Conservation (phyloP, 2,329 filamentous ascomycete genomes). For the Nigrospora sphaerica region DNA sequence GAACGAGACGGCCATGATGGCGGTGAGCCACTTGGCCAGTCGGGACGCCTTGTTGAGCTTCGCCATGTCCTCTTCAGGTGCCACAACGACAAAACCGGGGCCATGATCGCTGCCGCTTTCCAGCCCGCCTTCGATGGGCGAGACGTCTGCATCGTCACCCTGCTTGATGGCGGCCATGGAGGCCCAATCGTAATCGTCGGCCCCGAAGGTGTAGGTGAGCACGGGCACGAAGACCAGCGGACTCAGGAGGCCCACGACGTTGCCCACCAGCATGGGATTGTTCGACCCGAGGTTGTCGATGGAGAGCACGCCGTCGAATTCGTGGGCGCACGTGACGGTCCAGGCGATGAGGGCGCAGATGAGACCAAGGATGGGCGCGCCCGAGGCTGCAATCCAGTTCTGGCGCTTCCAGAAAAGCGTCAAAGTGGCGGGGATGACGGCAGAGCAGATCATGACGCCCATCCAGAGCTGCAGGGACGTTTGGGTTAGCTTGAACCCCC, state of each 20-base stretch:
- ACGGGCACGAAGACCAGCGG: conserved; percentile 69
- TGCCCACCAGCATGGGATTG: conserved; percentile 80
- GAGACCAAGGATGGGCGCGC: conserved; percentile 64
- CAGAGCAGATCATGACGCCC: conserved; percentile 83
- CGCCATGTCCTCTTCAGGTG: conserved; percentile 27
- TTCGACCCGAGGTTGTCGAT: conserved; percentile 77
- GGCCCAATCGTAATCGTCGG: conserved; percentile 77
- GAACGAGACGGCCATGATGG: conserved; percentile 54
- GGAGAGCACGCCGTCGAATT: conserved; percentile 56
- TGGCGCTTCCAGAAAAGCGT: conserved; percentile 77
- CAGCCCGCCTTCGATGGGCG: conserved; percentile 51
- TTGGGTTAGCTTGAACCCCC: too few species aligned
- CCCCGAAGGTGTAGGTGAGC: conserved; percentile 60
- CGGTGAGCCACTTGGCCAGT: conserved; percentile 39
- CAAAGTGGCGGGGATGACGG: conserved; percentile 74
- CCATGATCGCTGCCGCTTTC: conserved; percentile 22
- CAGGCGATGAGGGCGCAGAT: conserved; percentile 64
- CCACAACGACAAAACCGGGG: conserved; percentile 3
- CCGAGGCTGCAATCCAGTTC: conserved; percentile 65
- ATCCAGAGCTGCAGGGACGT: conserved; percentile 43
- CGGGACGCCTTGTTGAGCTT: conserved; percentile 47
- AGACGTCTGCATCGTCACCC: conserved; percentile 70
- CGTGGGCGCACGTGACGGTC: conserved; percentile 67
- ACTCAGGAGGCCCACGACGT: conserved; percentile 73
- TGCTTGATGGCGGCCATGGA: conserved; percentile 75